Evolutionary conservation across 495 filamentous ascomycete genomes (phyloP), one percentile per base, ranked within the genome.

Genomic region (Tuber magnatum): DNA sequence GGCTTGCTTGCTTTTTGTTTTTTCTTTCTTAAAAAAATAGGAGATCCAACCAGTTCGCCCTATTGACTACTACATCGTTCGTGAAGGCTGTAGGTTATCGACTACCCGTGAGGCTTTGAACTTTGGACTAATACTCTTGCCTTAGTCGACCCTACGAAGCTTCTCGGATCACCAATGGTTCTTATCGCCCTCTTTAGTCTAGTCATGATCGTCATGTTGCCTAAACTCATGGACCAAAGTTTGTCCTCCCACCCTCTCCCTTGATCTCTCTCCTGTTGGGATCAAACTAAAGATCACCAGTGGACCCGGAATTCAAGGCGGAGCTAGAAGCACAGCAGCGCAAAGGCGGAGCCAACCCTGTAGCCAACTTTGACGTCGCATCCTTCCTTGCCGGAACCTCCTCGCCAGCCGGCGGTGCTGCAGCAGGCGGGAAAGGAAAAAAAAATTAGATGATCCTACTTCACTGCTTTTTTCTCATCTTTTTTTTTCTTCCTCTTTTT

Each of bases 191-290:
- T 97, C 35, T 90, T 94, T 38, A 92, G 90, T 43, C 86, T 97
- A 86, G 90, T 83, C 0, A 84, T 97, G 69, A 93, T 97, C 61
- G 85, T 97, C 71, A 94, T 94, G 41, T 90, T 98, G 90, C 95
- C 95, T 14, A 94, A 97, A 84, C 82, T 99, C 46, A 89, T 98
- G 85, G 94, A 98, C 71, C 97, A 97, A 79, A 97, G 94, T 97
- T 89, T 73, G 94, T 89, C 71, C 74, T 41, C 74, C 68, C 42
- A 51, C 71, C 41, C 43, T 56, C 43, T 68, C 20, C 42, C 18
- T 46, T 35, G 3, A 28, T 39, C 43, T 8, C 69, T 16, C 35
- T 39, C 46, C 39, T 10, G 35, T 24, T 22, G 16, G 39, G 22
- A 18, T 51, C 42, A 56, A 77, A 61, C 71, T 46, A 39, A 35